Conservation (phyloP, 441 rosid genomes). For the Lepidium campestre region DNA sequence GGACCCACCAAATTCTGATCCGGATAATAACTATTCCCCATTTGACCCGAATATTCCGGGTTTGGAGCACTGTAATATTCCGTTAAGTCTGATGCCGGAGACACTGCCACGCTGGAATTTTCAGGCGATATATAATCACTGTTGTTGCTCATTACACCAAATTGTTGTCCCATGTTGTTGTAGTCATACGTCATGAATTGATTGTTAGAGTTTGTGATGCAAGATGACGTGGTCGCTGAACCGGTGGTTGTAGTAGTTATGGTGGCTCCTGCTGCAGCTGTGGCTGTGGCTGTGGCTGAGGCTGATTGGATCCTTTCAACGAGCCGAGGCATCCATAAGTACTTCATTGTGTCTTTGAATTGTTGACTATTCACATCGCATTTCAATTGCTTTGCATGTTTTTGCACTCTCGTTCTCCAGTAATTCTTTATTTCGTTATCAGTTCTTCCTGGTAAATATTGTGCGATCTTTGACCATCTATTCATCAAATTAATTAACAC, state of each 20-base stretch:
- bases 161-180: conserved; percentile 30
- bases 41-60: conserved; percentile 27
- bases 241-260: conserved; percentile 21
- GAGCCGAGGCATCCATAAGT: conserved; percentile 92
- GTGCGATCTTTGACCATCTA: conserved; percentile 98
- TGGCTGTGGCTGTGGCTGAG: conserved; percentile 13
- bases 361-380: conserved; percentile 97
- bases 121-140: conserved; percentile 41
- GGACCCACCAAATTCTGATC: conserved; percentile 23
- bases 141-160: conserved; percentile 10
- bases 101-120: conserved; percentile 62
- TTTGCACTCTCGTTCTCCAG: conserved; percentile 95
- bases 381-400: conserved; percentile 94
- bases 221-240: conserved; percentile 25
- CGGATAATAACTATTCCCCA: conserved; percentile 22
- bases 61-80: conserved; percentile 50
- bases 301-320: conserved; percentile 83
- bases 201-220: conserved; percentile 22
- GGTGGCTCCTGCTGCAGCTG: conserved; percentile 12
- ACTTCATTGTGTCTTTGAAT: conserved; percentile 88
- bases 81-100: conserved; percentile 54
- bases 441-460: conserved; percentile 87
- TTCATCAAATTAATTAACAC: neutral
- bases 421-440: conserved; percentile 96
- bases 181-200: conserved; percentile 17